A percentile compares a stretch with the other conserved stretches of the same genome.
phyloP scores from a whole-genome alignment of 805 yeast genomes.

The Candida maris region DNA sequence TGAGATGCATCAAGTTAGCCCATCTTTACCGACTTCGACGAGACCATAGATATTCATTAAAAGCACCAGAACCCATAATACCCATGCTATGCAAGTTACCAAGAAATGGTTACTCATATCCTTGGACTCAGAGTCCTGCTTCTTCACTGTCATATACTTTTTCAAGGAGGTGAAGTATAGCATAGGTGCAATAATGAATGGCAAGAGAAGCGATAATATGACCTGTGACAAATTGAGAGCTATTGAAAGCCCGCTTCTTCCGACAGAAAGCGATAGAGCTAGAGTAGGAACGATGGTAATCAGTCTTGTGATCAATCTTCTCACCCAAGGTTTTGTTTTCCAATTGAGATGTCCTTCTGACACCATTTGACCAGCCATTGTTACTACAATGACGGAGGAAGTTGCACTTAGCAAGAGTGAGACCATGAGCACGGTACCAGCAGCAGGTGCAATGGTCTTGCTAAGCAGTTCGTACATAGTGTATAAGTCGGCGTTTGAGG shows the following conservation, averaged over 20 bases:
- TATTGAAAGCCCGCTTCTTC: conserved; percentile 59
- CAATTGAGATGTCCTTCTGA: conserved; percentile 82
- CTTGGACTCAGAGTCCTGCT: conserved; percentile 24
- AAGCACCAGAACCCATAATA: conserved; percentile 66
- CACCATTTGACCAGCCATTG: conserved; percentile 87
- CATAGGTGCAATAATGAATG: conserved; percentile 77
- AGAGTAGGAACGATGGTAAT: conserved; percentile 77
- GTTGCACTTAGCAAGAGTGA: conserved; percentile 78
- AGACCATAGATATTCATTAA: conserved; percentile 62
- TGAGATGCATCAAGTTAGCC: conserved; percentile 3
- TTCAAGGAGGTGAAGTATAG: conserved; percentile 70
- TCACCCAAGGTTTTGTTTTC: conserved; percentile 75
- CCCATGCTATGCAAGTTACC: conserved; percentile 42
- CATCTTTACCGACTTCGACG: conserved; percentile 34
- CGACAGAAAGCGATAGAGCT: conserved; percentile 60
- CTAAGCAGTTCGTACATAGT: conserved; percentile 62
- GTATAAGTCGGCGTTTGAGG: conserved; percentile 71
- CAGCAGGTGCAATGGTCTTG: conserved; percentile 57
- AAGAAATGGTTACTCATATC: conserved; percentile 63
- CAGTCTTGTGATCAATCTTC: conserved; percentile 67
- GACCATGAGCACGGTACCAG: conserved; percentile 77
- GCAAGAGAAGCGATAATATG: conserved; percentile 68
- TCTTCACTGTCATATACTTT: conserved; percentile 57
- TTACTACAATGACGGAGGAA: conserved; percentile 84
- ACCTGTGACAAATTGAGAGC: conserved; percentile 82